These are phyloP conservation scores for Pseudofabraea citricarpa DNA, from an alignment of 2,329 filamentous ascomycete species.

Conservation along the genomic window DNA sequence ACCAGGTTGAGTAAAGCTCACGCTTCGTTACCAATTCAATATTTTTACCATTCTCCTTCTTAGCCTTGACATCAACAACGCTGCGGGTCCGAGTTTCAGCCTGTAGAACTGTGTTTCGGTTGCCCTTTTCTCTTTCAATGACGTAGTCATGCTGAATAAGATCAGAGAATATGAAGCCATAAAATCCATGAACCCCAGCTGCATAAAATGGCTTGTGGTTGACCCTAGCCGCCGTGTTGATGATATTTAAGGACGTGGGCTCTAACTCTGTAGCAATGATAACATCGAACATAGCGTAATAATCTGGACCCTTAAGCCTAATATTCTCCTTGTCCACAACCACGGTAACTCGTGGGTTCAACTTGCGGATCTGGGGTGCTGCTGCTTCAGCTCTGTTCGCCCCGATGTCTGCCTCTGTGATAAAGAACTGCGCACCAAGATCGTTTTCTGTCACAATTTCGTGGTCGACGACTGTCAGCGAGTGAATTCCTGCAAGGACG, in stretches of 20 bases:
- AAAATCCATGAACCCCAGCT: slow-evolving; percentile 80
- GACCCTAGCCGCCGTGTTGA: slow-evolving; percentile 83
- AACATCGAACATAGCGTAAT: slow-evolving; percentile 76
- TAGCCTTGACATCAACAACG: slow-evolving; percentile 67
- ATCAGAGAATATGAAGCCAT: slow-evolving; percentile 93
- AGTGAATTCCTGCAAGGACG: slow-evolving; percentile 86
- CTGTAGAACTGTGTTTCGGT: slow-evolving; percentile 55
- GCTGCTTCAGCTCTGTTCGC: slow-evolving; percentile 82
- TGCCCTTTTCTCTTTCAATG: slow-evolving; percentile 79
- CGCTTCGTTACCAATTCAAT: slow-evolving; percentile 88
- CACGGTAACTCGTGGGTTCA: slow-evolving; percentile 85
- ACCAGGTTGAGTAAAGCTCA: slow-evolving; percentile 83
- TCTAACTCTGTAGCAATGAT: slow-evolving; percentile 87
- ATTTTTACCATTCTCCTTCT: slow-evolving; percentile 63
- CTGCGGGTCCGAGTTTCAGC: slow-evolving; percentile 74
- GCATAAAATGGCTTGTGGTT: slow-evolving; percentile 82
- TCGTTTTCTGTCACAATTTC: slow-evolving; percentile 72
- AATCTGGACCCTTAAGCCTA: slow-evolving; percentile 63
- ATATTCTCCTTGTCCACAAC: slow-evolving; percentile 65
- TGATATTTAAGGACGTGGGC: slow-evolving; percentile 65
- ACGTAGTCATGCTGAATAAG: slow-evolving; percentile 87
- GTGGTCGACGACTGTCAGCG: slow-evolving; percentile 82
- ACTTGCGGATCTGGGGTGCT: slow-evolving; percentile 68
- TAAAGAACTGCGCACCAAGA: slow-evolving; percentile 77
- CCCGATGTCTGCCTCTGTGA: slow-evolving; percentile 65